These are phyloP conservation scores for Bolboschoenus planiculmis DNA, from an alignment of 176 grass and related monocot species.

Conservation along the genomic window DNA sequence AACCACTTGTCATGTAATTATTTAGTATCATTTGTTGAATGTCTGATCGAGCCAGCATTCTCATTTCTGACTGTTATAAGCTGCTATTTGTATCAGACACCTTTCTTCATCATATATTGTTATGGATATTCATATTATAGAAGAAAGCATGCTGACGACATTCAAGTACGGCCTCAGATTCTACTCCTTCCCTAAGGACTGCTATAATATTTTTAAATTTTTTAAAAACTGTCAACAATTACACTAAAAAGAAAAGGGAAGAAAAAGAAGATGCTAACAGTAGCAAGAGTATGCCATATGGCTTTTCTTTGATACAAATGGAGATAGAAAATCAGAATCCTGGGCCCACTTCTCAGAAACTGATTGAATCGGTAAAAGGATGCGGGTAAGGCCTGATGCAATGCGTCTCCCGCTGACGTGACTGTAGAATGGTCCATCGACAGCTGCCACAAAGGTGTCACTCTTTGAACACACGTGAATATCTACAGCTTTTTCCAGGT, in stretches of 20 bases:
- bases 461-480: slow-evolving; percentile 26
- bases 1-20: too few species aligned
- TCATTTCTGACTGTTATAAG: too few species aligned
- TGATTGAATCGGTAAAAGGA: slow-evolving; percentile 13
- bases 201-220: too few species aligned
- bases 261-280: slow-evolving; percentile 6
- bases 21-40: neutral
- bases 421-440: slow-evolving; percentile 26
- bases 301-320: slow-evolving; percentile 34
- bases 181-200: too few species aligned
- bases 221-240: neutral
- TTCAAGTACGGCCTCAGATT: too few species aligned
- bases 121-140: too few species aligned
- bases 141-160: too few species aligned
- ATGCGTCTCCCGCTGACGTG: slow-evolving; percentile 31
- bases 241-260: neutral
- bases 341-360: neutral
- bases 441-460: slow-evolving; percentile 26
- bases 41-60: neutral
- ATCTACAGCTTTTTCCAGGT: slow-evolving; percentile 27
- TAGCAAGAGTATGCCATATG: slow-evolving; percentile 43
- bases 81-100: too few species aligned
- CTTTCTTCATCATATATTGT: too few species aligned
- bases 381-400: slow-evolving; percentile 12
- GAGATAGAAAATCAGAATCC: slow-evolving; percentile 25